Evolutionary conservation across 805 yeast genomes (phyloP).

Genomic region (Ogataea methylovora): DNA sequence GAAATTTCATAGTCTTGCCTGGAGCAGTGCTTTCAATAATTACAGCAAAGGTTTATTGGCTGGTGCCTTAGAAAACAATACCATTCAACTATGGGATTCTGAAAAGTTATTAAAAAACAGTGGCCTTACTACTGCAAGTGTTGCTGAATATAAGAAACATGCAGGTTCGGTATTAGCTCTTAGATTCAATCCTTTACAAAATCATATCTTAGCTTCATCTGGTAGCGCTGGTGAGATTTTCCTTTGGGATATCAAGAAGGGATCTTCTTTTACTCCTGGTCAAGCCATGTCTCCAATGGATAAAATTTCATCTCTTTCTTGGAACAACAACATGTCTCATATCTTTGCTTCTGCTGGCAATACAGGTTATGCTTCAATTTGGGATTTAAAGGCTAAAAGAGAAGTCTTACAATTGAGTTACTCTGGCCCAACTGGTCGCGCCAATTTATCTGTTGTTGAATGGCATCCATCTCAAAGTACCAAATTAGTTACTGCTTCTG

Average conservation of each 20-base stretch:
- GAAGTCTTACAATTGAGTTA: slow-evolving; percentile 84
- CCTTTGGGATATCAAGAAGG: slow-evolving; percentile 79
- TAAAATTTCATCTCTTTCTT: slow-evolving; percentile 72
- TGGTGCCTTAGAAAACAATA: slow-evolving; percentile 84
- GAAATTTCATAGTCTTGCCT: slow-evolving; percentile 73
- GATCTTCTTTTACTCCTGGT: slow-evolving; percentile 60
- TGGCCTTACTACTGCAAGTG: slow-evolving; percentile 32
- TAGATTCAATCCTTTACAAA: slow-evolving; percentile 69
- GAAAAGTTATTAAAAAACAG: slow-evolving; percentile 34
- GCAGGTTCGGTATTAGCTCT: slow-evolving; percentile 63
- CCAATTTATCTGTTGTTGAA: slow-evolving; percentile 71
- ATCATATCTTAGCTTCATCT: slow-evolving; percentile 72
- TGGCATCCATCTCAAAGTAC: slow-evolving; percentile 96
- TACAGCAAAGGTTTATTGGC: slow-evolving; percentile 57
- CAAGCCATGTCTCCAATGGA: slow-evolving; percentile 73
- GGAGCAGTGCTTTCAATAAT: slow-evolving; percentile 57
- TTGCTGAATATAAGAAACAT: slow-evolving; percentile 52
- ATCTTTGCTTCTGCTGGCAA: slow-evolving; percentile 87
- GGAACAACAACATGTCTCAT: slow-evolving; percentile 81
- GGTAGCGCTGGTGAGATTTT: slow-evolving; percentile 85
- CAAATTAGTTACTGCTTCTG: slow-evolving; percentile 80
- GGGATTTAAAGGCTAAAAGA: slow-evolving; percentile 85
- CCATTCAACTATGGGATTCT: slow-evolving; percentile 72
- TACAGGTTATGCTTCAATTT: slow-evolving; percentile 80
- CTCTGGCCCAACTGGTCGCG: slow-evolving; percentile 48